These are phyloP conservation scores for Cytospora piceicola DNA, from an alignment of 2,329 filamentous ascomycete species.

Conservation along the genomic window DNA sequence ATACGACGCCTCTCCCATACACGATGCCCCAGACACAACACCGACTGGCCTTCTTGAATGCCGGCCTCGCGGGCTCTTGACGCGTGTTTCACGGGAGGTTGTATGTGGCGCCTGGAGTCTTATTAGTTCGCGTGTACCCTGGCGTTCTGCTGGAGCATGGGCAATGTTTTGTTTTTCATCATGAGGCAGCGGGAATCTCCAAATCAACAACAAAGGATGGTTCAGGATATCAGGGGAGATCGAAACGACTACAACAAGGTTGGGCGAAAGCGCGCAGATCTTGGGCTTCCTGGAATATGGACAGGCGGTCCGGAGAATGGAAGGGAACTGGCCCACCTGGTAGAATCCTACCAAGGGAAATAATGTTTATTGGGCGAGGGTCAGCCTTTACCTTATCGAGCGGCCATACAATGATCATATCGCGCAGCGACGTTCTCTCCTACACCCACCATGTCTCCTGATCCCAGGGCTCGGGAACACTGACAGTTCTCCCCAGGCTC, in stretches of 20 bases:
- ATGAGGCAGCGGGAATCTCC: neutral
- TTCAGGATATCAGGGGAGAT: neutral
- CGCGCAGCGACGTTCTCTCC: neutral
- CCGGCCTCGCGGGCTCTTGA: neutral
- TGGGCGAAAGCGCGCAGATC: neutral
- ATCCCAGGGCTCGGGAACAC: neutral
- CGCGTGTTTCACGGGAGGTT: neutral
- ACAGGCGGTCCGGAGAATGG: neutral
- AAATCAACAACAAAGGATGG: neutral
- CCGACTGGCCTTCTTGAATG: neutral
- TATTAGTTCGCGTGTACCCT: neutral
- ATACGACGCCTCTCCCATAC: neutral
- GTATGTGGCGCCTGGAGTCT: neutral
- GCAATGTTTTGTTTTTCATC: neutral
- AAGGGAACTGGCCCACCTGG: constrained; percentile 1
- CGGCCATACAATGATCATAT: neutral
- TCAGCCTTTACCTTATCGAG: neutral
- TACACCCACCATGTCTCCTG: neutral
- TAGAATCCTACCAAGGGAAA: neutral
- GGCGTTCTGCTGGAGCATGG: neutral
- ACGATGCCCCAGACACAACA: neutral
- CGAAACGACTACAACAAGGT: neutral
- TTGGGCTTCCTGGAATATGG: neutral
- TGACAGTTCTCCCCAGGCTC: neutral
- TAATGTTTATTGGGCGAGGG: constrained; percentile 3